phyloP scores from a whole-genome alignment of 176 grass and related monocot genomes.

The Aegilops speltoides region DNA sequence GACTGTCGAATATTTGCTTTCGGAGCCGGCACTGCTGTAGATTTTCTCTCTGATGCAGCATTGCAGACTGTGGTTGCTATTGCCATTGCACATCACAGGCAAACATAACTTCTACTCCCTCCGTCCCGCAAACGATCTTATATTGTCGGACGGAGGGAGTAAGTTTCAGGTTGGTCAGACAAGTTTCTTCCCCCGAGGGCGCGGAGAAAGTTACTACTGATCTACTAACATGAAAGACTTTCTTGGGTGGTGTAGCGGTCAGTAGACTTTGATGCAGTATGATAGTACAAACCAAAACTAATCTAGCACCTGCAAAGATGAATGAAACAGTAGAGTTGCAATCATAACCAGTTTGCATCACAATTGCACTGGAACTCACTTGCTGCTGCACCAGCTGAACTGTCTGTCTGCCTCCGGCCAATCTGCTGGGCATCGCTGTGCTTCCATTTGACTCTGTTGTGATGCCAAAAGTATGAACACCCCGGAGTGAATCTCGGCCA shows the following conservation, averaged over 20 bases:
- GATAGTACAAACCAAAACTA: not conserved
- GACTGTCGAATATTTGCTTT: constrained; percentile 19
- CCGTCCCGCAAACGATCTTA: too few species aligned
- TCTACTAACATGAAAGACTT: constrained; percentile 21
- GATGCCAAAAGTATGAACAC: not conserved
- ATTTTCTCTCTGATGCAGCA: constrained; percentile 6
- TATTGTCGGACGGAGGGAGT: too few species aligned
- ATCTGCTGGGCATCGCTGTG: not conserved
- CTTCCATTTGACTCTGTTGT: not conserved
- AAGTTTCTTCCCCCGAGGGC: not conserved
- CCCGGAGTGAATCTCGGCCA: not conserved
- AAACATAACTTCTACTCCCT: not conserved
- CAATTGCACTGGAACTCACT: not conserved
- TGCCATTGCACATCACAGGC: not conserved
- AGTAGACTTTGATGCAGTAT: not conserved
- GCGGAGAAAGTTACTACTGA: constrained; percentile 3
- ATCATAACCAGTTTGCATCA: not conserved
- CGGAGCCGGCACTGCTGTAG: not conserved
- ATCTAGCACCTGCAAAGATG: not conserved
- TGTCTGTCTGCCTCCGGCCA: not conserved
- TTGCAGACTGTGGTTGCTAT: not conserved
- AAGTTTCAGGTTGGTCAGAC: not conserved
- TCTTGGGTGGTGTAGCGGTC: not conserved
- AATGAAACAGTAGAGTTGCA: not conserved
- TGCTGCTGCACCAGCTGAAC: not conserved